Evolutionary conservation across 2,329 filamentous ascomycete species (phyloP).

Genomic region (Colletotrichum gloeosporioides): DNA sequence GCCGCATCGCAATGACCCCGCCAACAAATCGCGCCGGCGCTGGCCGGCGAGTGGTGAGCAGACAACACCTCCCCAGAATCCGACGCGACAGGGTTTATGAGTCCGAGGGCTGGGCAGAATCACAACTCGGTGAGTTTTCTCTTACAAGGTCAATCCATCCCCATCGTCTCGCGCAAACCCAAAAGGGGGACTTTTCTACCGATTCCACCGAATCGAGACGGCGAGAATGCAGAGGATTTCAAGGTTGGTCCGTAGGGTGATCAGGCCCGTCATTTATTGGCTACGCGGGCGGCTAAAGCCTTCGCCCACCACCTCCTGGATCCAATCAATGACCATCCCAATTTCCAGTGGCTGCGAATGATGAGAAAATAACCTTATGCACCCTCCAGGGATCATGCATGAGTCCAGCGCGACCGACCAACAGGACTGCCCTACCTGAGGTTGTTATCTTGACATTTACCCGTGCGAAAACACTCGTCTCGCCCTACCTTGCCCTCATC

Average conservation of each 20-base stretch:
- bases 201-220: not conserved
- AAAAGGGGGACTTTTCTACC: not conserved
- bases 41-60: not conserved
- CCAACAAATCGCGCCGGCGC: not conserved
- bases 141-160: not conserved
- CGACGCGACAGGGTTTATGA: not conserved
- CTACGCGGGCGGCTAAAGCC: not conserved
- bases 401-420: not conserved
- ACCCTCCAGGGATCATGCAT: not conserved
- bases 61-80: not conserved
- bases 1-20: not conserved
- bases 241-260: not conserved
- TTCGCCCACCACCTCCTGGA: not conserved
- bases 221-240: not conserved
- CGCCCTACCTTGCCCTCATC: not conserved
- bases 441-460: not conserved
- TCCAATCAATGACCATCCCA: not conserved
- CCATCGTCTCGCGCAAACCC: not conserved
- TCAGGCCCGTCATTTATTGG: not conserved
- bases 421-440: not conserved
- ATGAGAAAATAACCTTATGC: constrained; percentile 1
- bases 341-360: not conserved
- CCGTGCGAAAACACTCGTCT: not conserved
- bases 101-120: not conserved
- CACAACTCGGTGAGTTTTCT: not conserved